These are phyloP conservation scores for Posidonia australis DNA, from an alignment of 106 monocot genomes.

Conservation along the genomic window DNA sequence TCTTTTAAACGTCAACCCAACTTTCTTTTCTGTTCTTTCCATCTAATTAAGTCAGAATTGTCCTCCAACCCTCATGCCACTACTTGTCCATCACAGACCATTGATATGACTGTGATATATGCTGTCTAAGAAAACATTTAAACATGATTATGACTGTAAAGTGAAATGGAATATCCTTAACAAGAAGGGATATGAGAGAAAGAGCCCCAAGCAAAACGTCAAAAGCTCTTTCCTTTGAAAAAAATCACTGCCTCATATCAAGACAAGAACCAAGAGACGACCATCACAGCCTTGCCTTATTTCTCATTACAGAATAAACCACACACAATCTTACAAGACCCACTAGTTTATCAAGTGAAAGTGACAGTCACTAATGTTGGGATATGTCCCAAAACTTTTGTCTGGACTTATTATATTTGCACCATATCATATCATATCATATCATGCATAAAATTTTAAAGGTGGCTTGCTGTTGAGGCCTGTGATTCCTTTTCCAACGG, in stretches of 20 bases:
- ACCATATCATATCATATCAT: too few relatives aligned
- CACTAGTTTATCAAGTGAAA: neutral
- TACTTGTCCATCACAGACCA: neutral
- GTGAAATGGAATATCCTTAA: slow-evolving; percentile 30
- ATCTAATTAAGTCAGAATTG: too few relatives aligned
- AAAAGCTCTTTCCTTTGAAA: slow-evolving; percentile 5
- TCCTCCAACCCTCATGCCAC: too few relatives aligned
- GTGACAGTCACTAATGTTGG: slow-evolving; percentile 14
- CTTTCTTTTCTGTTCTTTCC: too few relatives aligned
- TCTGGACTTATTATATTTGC: too few relatives aligned
- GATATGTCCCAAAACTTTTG: too few relatives aligned
- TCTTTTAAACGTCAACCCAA: too few relatives aligned
- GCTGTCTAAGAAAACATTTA: neutral
- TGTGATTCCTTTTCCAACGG: too few relatives aligned
- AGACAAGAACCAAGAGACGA: slow-evolving; percentile 10
- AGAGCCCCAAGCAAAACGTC: slow-evolving; percentile 33
- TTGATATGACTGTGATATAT: neutral
- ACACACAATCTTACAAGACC: neutral
- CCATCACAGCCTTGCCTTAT: neutral
- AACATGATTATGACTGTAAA: neutral
- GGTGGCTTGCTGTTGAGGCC: too few relatives aligned
- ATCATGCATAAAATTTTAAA: too few relatives aligned
- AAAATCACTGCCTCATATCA: neutral
- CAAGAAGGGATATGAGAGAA: slow-evolving; percentile 22
- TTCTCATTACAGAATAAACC: slow-evolving; percentile 1